Evolutionary conservation across 768 basidiomycete species (phyloP).

Genomic region (Macrolepiota fuliginosa): DNA sequence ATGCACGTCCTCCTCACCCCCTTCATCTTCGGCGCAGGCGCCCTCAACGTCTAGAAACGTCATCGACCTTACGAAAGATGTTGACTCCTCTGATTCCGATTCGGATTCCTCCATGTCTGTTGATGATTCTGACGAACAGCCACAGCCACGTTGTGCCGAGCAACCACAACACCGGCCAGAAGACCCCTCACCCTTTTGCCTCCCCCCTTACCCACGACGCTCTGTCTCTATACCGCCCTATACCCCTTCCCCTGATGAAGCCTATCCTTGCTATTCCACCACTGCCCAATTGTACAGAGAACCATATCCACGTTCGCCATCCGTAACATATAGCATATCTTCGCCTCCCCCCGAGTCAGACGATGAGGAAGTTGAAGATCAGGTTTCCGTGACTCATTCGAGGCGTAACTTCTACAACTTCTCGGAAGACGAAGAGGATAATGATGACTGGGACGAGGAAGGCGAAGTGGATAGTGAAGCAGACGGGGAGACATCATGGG

Average conservation of each 20-base stretch:
- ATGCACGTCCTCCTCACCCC: conserved; percentile 13
- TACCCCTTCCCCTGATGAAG: conserved; percentile 42
- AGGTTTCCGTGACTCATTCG: conserved; percentile 40
- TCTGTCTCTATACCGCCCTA: conserved; percentile 58
- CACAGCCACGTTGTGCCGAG: conserved; percentile 11
- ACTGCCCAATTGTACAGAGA: conserved; percentile 22
- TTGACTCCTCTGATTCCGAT: conserved; percentile 30
- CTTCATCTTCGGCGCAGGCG: conserved; percentile 3
- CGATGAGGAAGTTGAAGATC: conserved; percentile 47
- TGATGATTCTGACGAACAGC: conserved; percentile 38
- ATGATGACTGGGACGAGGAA: conserved; percentile 37
- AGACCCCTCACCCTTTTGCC: conserved; percentile 42
- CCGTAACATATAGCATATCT: conserved; percentile 51
- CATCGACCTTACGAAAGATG: conserved; percentile 42
- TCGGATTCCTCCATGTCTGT: conserved; percentile 43
- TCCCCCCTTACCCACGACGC: conserved; percentile 55
- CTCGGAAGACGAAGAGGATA: conserved; percentile 24
- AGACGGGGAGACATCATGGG: conserved; percentile 60
- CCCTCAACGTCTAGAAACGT: conserved; percentile 9
- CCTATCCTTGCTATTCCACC: conserved; percentile 27
- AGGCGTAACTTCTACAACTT: conserved; percentile 23
- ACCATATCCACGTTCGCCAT: conserved; percentile 54
- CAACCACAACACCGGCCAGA: conserved; percentile 22
- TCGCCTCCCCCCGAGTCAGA: conserved; percentile 76
- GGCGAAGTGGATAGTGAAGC: conserved; percentile 52